Base-by-base conservation (phyloP, 345 rosid genomes). In the Brassica carinata region DNA sequence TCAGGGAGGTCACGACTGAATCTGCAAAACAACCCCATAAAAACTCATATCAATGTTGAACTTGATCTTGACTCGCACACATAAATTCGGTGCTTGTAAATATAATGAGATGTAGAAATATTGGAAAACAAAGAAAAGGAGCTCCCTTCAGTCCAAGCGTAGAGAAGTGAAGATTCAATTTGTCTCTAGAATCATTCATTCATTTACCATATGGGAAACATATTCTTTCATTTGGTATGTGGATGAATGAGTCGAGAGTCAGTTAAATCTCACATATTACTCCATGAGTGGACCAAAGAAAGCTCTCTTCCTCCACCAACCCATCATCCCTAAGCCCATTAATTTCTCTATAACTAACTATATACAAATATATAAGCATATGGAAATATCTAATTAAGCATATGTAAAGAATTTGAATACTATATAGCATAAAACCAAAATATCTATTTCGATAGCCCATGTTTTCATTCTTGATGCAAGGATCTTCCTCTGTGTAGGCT, bases 141-240 rank as follows among this genome's bases (percentile, higher is more conserved):
- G 85, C 85, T 82, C 85, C 85, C 85, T 82, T 82, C 82, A 82
- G 85, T 82, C 85, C 85, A 82, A 82, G 73, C 82, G 69, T 78
- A 69, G 85, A 74, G 79, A 82, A 64, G 78, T 82, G 78, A 82
- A 82, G 85, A 82, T 26, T 78, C 76, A 82, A 77, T 5, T 61
- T 77, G 76, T 73, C 85, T 82, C 79, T 78, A 57, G 85, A 72
- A 77, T 82, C 82, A 82, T 82, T 78, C 17, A 82, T 43, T 82
- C 85, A 82, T 77, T 82, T 77, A 82, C 72, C 82, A 73, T 15
- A 73, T 77, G 62, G 5, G 1, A 11, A 11, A 69, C 15, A 55
- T 23, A 18, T 9, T 57, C 31, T 66, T 73, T 73, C 81, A 72
- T 77, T 53, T 78, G 82, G 75, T 77, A 77, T 73, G 69, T 82